Evolutionary conservation across 2,329 filamentous ascomycete species (phyloP), one percentile per base, ranked within the genome.

Genomic region (Neophaeococcomyces mojaviensis): DNA sequence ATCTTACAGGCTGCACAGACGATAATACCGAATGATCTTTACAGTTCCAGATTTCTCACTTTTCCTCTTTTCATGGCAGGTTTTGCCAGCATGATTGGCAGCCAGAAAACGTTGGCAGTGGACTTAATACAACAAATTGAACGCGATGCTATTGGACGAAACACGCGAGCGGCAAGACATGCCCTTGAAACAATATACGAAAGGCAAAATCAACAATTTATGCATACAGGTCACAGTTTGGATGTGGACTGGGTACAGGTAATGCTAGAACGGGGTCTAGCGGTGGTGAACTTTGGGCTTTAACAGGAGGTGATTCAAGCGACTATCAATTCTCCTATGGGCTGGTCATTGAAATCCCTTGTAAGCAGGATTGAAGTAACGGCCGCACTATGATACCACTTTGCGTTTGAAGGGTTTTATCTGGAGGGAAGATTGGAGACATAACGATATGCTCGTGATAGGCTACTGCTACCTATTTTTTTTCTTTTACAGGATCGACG

Each of bases 21-120:
- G 8, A 66, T 71, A 1, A 56, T 70, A 3, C 60, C 62, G 15
- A 58, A 59, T 2, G 61, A 61, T 3, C 64, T 64, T 9, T 61
- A 65, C 12, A 65, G 71, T 36, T 64, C 66, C 13, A 65, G 70
- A 18, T 72, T 71, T 46, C 56, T 73, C 3, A 64, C 74, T 2
- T 77, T 78, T 49, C 74, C 76, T 0, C 52, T 77, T 0, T 78
- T 79, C 55, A 67, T 79, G 48, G 72, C 74, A 0, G 76, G 74
- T 3, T 65, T 70, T 15, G 68, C 68, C 9, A 61, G 64, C 2
- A 60, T 56, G 0, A 63, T 68, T 19, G 60, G 60, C 7, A 61
- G 61, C 4, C 63, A 69, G 16, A 73, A 77, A 55, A 61, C 63
- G 44, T 62, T 66, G 52, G 71, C 70, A 1, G 60, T 77, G 46